phyloP scores from a whole-genome alignment of 2,329 filamentous ascomycete species.

The Fusarium penzigii region DNA sequence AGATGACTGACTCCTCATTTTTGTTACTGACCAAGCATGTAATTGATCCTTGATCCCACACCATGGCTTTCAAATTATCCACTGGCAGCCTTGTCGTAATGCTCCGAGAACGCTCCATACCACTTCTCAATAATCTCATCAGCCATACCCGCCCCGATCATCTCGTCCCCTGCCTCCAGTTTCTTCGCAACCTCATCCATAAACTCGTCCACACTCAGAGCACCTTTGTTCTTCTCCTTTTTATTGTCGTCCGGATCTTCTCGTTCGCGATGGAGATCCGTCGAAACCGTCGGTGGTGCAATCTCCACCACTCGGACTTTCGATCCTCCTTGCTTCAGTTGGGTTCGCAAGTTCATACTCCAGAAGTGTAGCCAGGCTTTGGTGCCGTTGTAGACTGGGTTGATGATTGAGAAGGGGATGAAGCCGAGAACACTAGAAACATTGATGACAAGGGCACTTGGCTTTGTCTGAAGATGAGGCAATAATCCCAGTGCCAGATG shows the following conservation, averaged over 20 bases:
- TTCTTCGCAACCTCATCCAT: constrained; percentile 47
- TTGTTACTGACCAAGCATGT: neutral
- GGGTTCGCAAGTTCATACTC: constrained; percentile 54
- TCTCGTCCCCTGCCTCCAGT: constrained; percentile 49
- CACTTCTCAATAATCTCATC: constrained; percentile 42
- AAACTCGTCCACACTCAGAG: constrained; percentile 54
- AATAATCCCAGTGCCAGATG: constrained; percentile 52
- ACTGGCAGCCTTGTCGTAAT: constrained; percentile 14
- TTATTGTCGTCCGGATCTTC: constrained; percentile 60
- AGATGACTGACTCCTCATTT: too few relatives aligned
- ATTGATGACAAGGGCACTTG: constrained; percentile 50
- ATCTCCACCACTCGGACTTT: constrained; percentile 55
- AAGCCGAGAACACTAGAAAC: constrained; percentile 56
- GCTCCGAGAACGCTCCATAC: constrained; percentile 41
- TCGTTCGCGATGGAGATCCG: constrained; percentile 57
- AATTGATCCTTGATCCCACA: neutral
- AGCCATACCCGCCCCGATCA: constrained; percentile 48
- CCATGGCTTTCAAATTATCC: neutral
- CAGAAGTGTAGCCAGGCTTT: constrained; percentile 61
- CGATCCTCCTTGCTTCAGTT: constrained; percentile 42
- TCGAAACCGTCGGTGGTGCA: constrained; percentile 55
- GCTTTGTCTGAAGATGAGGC: constrained; percentile 47
- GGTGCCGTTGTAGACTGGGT: constrained; percentile 60
- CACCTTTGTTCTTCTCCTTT: constrained; percentile 49
- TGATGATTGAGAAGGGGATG: constrained; percentile 53